Conservation (phyloP, 345 rosid species). For the Dovyalis caffra region DNA sequence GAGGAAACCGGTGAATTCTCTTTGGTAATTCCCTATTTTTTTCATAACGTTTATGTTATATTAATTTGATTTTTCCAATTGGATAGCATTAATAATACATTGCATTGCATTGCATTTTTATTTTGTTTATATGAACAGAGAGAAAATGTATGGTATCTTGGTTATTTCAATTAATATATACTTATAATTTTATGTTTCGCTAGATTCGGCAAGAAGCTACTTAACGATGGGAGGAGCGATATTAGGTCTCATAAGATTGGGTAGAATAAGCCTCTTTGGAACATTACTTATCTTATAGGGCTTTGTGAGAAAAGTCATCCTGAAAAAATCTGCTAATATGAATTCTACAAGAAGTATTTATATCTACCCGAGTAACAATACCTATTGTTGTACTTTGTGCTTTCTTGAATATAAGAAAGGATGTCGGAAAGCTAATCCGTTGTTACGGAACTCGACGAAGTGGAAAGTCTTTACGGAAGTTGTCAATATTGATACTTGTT, state of each 20-base stretch:
- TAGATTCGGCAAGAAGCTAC: conserved; percentile 79
- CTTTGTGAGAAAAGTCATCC: conserved; percentile 40
- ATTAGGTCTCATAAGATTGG: conserved; percentile 43
- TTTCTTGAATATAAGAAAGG: conserved; percentile 58
- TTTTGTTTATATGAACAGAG: background rate
- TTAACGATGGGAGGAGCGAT: conserved; percentile 71
- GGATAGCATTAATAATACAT: too few relatives aligned
- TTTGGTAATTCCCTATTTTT: too few relatives aligned
- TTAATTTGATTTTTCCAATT: background rate
- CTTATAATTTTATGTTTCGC: background rate
- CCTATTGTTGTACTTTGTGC: conserved; percentile 49
- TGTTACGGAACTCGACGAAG: conserved; percentile 32
- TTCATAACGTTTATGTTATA: background rate
- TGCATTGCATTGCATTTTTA: too few relatives aligned
- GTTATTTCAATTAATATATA: too few relatives aligned
- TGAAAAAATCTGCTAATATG: conserved; percentile 18
- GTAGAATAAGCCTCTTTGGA: conserved; percentile 63
- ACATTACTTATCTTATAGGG: conserved; percentile 65
- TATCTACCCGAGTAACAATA: conserved; percentile 46
- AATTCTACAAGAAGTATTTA: conserved; percentile 15
- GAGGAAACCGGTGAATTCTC: too few relatives aligned
- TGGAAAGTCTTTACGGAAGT: conserved; percentile 13
- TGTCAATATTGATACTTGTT: too few relatives aligned
- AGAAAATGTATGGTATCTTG: background rate
- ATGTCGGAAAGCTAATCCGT: conserved; percentile 52